Base-by-base conservation (phyloP, 129 eudicot species). In the Daucus carota region DNA sequence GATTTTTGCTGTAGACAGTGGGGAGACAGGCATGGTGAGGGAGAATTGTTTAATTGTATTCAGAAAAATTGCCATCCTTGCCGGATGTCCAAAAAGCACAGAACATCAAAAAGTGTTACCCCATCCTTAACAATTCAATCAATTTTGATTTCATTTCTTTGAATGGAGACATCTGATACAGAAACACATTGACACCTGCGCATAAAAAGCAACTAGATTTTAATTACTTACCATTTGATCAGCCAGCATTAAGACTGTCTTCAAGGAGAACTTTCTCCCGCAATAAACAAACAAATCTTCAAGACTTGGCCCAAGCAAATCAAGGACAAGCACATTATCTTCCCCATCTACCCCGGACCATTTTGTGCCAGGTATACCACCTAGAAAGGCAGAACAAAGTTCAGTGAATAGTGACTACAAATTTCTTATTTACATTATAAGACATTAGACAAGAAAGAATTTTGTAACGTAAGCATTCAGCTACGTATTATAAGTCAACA, bases 321-420 rank as follows among this genome's bases (percentile, higher is more conserved):
- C 99, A 6, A 94, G 80, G 79, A 94, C 97, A 73, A 94, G 90
- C 72, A 91, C 85, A 81, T 94, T 91, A 78, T 94, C 99, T 2
- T 94, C 97, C 2, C 87, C 97, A 85, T 94, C 96, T 41, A 89
- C 86, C 28, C 99, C 99, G 8, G 96, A 94, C 99, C 99, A 94
- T 76, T 89, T 94, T 69, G 85, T 88, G 72, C 78, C 76, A 38
- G 99, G 99, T 78, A 94, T 89, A 79, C 99, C 97, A 86, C 97
- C 99, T 94, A 83, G 32, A 74, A 50, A 82, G 34, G 47, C 14
- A 80, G 43, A 66, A 17, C 65, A 73, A 18, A 13, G 29, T 22
- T 8, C 17, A 78, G 15, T 68, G 63, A 77, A 31, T n/a, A 78
- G 15, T 68, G 63, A 77, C 38, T 43, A 60, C 72, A 59, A 36